These are phyloP conservation scores for Phytopythium helicoides DNA, from an alignment of 352 stramenopile genomes.

Conservation along the genomic window DNA sequence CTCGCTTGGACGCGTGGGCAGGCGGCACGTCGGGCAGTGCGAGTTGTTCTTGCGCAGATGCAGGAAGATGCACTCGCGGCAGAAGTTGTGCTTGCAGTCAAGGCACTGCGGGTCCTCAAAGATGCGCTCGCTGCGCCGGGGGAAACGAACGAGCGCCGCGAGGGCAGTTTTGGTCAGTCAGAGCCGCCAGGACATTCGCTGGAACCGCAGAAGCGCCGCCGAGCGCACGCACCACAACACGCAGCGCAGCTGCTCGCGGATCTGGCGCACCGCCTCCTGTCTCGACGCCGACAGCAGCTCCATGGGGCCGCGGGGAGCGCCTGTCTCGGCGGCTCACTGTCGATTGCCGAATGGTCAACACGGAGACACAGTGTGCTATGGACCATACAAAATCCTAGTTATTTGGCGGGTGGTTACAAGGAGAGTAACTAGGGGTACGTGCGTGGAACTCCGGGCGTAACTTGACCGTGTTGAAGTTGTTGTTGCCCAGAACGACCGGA, in stretches of 20 bases:
- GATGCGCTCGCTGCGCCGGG: slow-evolving; percentile 40
- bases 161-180: too few species aligned
- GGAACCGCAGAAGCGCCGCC: too few species aligned
- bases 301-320: too few species aligned
- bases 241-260: slow-evolving; percentile 79
- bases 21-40: slow-evolving; percentile 63
- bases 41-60: slow-evolving; percentile 58
- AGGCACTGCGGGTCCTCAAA: slow-evolving; percentile 86
- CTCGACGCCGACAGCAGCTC: slow-evolving; percentile 54
- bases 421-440: too few species aligned
- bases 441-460: too few species aligned
- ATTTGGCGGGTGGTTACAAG: too few species aligned
- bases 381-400: too few species aligned
- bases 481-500: too few species aligned
- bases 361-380: too few species aligned
- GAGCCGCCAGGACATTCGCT: too few species aligned
- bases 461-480: too few species aligned
- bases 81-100: slow-evolving; percentile 90
- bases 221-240: slow-evolving; percentile 56
- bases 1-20: slow-evolving; percentile 75
- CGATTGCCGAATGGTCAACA: not conserved
- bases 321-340: too few species aligned
- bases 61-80: slow-evolving; percentile 64
- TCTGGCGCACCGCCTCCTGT: slow-evolving; percentile 60
- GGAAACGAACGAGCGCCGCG: not conserved